These are phyloP conservation scores for Rhizopus stolonifer DNA, from an alignment of 371 early-diverging fungal species.

Conservation along the genomic window DNA sequence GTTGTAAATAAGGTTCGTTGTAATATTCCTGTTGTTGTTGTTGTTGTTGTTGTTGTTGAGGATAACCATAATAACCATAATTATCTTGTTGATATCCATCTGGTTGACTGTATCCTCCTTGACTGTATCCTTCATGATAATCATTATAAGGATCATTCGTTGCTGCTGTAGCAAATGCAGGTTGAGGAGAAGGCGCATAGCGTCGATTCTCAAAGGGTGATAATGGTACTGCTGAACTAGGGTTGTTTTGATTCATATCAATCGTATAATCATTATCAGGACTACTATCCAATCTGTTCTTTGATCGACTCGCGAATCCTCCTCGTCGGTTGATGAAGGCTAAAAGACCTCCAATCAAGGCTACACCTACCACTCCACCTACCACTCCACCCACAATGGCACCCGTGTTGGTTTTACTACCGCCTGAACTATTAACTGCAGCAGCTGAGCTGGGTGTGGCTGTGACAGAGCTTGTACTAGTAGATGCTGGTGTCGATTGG, in stretches of 20 bases:
- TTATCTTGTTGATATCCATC: conserved; percentile 10
- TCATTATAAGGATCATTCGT: conserved; percentile 10
- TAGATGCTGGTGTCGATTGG: conserved; percentile 5
- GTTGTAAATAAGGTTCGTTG: conserved; percentile 7
- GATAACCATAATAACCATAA: conserved; percentile 15
- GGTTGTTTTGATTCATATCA: conserved; percentile 27
- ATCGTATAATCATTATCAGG: conserved; percentile 21
- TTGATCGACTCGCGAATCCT: conserved; percentile 15
- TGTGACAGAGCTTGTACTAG: background rate
- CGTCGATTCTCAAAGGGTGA: conserved; percentile 27
- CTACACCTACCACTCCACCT: conserved; percentile 39
- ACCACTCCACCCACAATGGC: conserved; percentile 42
- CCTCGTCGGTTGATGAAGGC: conserved; percentile 31
- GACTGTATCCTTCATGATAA: conserved; percentile 19
- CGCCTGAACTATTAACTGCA: background rate
- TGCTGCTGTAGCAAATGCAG: background rate
- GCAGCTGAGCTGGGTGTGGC: background rate
- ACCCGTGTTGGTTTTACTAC: conserved; percentile 16
- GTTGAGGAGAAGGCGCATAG: conserved; percentile 13
- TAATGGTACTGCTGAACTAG: conserved; percentile 10
- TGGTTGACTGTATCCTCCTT: conserved; percentile 15
- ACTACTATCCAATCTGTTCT: conserved; percentile 9
- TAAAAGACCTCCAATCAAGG: conserved; percentile 34
- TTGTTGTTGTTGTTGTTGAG: background rate
- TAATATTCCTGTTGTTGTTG: background rate